phyloP scores from a whole-genome alignment of 2,329 filamentous ascomycete genomes.

The Fusarium graminum region DNA sequence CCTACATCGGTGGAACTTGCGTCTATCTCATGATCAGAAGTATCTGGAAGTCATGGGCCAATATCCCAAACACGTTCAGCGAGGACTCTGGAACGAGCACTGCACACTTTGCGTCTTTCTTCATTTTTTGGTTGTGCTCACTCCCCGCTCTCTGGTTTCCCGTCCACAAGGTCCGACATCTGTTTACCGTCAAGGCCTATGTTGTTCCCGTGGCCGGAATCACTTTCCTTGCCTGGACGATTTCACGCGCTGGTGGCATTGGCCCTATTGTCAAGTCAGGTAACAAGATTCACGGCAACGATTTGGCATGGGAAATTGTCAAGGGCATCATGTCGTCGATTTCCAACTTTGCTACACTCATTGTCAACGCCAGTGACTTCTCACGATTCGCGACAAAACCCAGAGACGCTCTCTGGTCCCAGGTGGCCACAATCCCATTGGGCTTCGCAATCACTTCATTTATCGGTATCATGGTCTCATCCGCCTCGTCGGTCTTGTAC shows the following conservation, averaged over 20 bases:
- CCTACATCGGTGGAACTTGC: conserved; percentile 87
- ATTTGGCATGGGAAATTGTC: conserved; percentile 84
- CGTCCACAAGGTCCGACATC: conserved; percentile 86
- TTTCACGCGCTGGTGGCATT: conserved; percentile 83
- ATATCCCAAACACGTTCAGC: conserved; percentile 76
- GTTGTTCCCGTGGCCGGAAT: conserved; percentile 87
- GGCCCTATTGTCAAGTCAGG: conserved; percentile 84
- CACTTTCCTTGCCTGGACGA: conserved; percentile 88
- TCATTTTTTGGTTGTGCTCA: conserved; percentile 86
- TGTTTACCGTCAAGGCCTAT: conserved; percentile 91
- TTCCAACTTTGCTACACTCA: conserved; percentile 90
- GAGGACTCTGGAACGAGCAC: conserved; percentile 77
- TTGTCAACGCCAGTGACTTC: conserved; percentile 87
- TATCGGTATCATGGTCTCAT: conserved; percentile 84
- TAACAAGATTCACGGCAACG: conserved; percentile 72
- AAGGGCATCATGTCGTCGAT: conserved; percentile 90
- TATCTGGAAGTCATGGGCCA: conserved; percentile 80
- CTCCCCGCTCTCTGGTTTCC: conserved; percentile 91
- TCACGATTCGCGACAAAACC: conserved; percentile 84
- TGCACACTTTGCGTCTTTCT: conserved; percentile 82
- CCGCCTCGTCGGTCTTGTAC: conserved; percentile 77
- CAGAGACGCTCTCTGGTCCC: conserved; percentile 81
- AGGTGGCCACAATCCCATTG: conserved; percentile 79
- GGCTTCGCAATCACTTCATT: conserved; percentile 85
- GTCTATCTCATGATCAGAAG: conserved; percentile 89